Evolutionary conservation across 306 rosid genomes (phyloP).

Genomic region (Betula pendula): DNA sequence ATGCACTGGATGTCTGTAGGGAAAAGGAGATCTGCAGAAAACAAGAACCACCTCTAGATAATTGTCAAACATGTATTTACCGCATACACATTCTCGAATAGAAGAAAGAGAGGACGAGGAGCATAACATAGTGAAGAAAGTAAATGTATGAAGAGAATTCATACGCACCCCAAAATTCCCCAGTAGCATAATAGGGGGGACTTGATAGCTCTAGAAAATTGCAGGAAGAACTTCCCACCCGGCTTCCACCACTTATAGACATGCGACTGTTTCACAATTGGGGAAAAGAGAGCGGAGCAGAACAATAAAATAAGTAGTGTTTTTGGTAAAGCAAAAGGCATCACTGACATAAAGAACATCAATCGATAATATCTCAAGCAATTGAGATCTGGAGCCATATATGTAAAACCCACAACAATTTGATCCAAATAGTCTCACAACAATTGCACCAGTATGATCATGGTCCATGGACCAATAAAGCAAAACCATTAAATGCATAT

Average conservation of each 20-base stretch:
- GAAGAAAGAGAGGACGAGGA: conserved; percentile 7
- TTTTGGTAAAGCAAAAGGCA: conserved; percentile 8
- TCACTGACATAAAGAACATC: too few relatives aligned
- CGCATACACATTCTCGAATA: not conserved
- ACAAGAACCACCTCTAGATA: not conserved
- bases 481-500: not conserved
- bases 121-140: not conserved
- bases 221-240: conserved; percentile 59
- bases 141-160: too few relatives aligned
- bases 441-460: too few relatives aligned
- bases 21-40: conserved; percentile 78
- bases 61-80: not conserved
- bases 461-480: conserved; percentile 2
- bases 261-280: conserved; percentile 53
- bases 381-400: too few relatives aligned
- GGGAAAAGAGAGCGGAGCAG: conserved; percentile 18
- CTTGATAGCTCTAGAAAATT: conserved; percentile 68
- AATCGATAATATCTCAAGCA: too few relatives aligned
- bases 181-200: conserved; percentile 77
- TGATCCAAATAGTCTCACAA: too few relatives aligned
- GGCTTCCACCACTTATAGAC: conserved; percentile 94
- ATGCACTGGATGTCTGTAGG: conserved; percentile 66
- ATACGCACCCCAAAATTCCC: conserved; percentile 86
- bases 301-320: conserved; percentile 19
- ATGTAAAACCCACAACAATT: too few relatives aligned